Conservation (phyloP, 2,329 filamentous ascomycete species). For the Claviceps monticola region DNA sequence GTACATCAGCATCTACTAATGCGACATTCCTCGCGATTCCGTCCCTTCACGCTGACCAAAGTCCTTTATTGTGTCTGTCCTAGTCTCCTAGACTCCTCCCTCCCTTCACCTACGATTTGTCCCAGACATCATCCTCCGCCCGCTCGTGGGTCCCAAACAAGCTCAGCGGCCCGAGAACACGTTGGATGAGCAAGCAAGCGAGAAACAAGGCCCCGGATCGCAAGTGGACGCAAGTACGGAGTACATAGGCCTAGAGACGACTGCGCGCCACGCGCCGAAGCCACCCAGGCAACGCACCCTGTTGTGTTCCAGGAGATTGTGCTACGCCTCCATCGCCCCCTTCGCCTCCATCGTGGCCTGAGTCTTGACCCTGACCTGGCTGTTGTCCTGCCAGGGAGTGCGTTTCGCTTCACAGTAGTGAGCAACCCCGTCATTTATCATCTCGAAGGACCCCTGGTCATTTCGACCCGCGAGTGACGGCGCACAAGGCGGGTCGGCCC, state of each 20-base stretch:
- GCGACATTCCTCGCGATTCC: too few species aligned
- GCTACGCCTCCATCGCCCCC: too few species aligned
- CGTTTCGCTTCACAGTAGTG: conserved; percentile 1
- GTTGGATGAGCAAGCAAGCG: neutral
- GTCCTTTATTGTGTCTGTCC: too few species aligned
- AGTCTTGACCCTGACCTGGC: neutral
- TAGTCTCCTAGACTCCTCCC: too few species aligned
- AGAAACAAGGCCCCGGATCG: neutral
- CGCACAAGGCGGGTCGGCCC: neutral
- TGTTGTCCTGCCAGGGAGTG: neutral
- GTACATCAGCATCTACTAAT: too few species aligned
- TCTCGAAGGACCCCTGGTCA: neutral
- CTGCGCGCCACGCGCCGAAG: too few species aligned
- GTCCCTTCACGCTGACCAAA: too few species aligned
- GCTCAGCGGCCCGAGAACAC: neutral
- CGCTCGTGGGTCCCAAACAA: conserved; percentile 3
- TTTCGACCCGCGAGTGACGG: neutral
- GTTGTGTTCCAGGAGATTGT: too few species aligned
- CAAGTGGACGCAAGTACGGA: neutral
- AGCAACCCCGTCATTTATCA: neutral
- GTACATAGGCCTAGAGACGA: neutral
- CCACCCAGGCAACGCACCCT: too few species aligned
- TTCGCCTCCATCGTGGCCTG: neutral
- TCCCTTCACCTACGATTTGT: neutral
- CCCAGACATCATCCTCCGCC: neutral